These are phyloP conservation scores for Leccinum obscurum DNA, from an alignment of 768 basidiomycete genomes.

Conservation along the genomic window DNA sequence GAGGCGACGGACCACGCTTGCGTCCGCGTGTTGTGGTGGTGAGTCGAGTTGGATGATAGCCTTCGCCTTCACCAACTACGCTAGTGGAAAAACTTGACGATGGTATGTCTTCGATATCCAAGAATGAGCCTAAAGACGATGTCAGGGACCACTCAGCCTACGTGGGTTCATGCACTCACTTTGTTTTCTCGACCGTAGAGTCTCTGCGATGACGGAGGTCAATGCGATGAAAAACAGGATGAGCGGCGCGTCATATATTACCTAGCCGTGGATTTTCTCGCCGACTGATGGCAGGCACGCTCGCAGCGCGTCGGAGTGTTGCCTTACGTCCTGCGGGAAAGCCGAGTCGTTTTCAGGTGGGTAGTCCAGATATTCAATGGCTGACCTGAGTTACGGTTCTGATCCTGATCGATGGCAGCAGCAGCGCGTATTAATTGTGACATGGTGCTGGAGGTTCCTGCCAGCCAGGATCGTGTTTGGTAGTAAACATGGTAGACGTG, in stretches of 20 bases:
- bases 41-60: slow-evolving; percentile 3
- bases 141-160: slow-evolving; percentile 1
- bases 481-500: not conserved
- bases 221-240: slow-evolving; percentile 3
- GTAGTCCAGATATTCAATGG: slow-evolving; percentile 2
- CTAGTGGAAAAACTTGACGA: slow-evolving; percentile 7
- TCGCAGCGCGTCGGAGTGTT: slow-evolving; percentile 12
- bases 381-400: slow-evolving; percentile 19
- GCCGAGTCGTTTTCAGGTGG: slow-evolving; percentile 7
- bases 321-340: slow-evolving; percentile 15
- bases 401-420: not conserved
- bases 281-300: slow-evolving; percentile 18
- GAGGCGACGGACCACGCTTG: slow-evolving; percentile 16
- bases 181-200: slow-evolving; percentile 14
- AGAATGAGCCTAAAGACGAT: slow-evolving; percentile 9
- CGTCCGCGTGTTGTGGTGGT: slow-evolving; percentile 17
- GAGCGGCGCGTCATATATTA: slow-evolving; percentile 4
- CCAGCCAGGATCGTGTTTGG: not conserved
- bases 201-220: slow-evolving; percentile 15
- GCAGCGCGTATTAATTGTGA: slow-evolving; percentile 4
- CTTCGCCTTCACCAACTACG: slow-evolving; percentile 15
- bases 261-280: slow-evolving; percentile 14
- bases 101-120: slow-evolving; percentile 8
- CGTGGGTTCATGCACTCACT: slow-evolving; percentile 12
- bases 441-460: slow-evolving; percentile 9